Evolutionary conservation across 2,329 filamentous ascomycete species (phyloP).

Genomic region (Aspergillus chevalieri): DNA sequence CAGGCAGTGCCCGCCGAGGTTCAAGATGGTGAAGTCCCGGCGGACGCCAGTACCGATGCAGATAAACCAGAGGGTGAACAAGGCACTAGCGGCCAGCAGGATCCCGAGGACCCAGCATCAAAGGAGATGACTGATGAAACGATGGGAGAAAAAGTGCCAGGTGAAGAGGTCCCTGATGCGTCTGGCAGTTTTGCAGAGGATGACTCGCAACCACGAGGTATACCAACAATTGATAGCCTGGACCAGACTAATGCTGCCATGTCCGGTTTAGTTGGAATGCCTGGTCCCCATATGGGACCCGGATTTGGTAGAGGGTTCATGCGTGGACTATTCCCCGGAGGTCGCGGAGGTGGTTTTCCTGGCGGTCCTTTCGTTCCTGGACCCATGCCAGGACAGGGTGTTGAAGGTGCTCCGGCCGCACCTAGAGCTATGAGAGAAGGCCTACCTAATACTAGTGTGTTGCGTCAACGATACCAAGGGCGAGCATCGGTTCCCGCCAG

Average conservation of each 20-base stretch:
- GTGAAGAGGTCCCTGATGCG: slow-evolving; percentile 8
- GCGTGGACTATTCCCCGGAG: slow-evolving; percentile 42
- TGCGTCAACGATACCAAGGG: slow-evolving; percentile 48
- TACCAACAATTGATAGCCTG: slow-evolving; percentile 27
- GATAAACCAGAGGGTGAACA: slow-evolving; percentile 30
- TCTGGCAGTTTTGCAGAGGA: slow-evolving; percentile 8
- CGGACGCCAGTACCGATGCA: slow-evolving; percentile 11
- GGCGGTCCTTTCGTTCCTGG: slow-evolving; percentile 25
- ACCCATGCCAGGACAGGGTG: slow-evolving; percentile 48
- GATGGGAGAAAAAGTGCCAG: slow-evolving; percentile 9
- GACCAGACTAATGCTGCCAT: slow-evolving; percentile 17
- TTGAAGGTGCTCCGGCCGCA: slow-evolving; percentile 73
- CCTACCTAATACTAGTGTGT: slow-evolving; percentile 71
- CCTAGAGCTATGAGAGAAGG: slow-evolving; percentile 93
- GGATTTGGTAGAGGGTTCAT: slow-evolving; percentile 38
- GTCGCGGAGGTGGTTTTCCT: slow-evolving; percentile 25
- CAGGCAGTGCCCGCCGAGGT: slow-evolving; percentile 15
- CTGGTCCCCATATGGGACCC: slow-evolving; percentile 16
- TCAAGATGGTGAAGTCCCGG: slow-evolving; percentile 5
- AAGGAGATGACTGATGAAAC: slow-evolving; percentile 7
- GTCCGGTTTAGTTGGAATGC: slow-evolving; percentile 24
- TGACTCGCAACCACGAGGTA: slow-evolving; percentile 21
- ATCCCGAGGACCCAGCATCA: slow-evolving; percentile 19
- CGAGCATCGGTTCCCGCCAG: slow-evolving; percentile 18
- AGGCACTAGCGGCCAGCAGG: slow-evolving; percentile 25